Conservation (phyloP, 805 yeast genomes). For the Starmerella asiatica region DNA sequence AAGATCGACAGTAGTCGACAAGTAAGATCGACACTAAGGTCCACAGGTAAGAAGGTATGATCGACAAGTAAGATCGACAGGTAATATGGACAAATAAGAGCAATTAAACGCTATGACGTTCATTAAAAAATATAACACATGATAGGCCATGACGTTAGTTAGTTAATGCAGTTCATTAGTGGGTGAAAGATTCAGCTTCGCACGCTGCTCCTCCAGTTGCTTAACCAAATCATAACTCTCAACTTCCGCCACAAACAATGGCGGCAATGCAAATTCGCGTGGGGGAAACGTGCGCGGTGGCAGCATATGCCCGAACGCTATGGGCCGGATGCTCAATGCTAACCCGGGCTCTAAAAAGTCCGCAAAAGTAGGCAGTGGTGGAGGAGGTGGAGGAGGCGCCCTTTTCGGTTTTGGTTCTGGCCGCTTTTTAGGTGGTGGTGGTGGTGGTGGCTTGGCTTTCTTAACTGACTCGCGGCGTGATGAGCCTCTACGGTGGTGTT, state of each 20-base stretch:
- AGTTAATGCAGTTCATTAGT: too few species aligned
- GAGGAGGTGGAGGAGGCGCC: conserved; percentile 1
- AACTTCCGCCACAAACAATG: conserved; percentile 7
- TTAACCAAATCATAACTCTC: conserved; percentile 11
- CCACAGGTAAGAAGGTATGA: too few species aligned
- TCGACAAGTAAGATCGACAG: too few species aligned
- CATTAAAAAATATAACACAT: too few species aligned
- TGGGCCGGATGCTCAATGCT: conserved; percentile 11
- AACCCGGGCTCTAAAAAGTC: conserved; percentile 1
- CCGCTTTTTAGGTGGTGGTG: neutral
- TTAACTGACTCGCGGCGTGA: conserved; percentile 6
- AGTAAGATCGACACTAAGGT: too few species aligned
- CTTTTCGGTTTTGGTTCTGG: conserved; percentile 2
- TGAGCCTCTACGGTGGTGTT: conserved; percentile 2
- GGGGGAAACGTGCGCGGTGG: conserved; percentile 16
- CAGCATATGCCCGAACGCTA: conserved; percentile 16
- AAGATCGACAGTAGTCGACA: too few species aligned
- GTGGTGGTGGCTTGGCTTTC: neutral
- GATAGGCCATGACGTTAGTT: too few species aligned
- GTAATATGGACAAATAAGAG: too few species aligned
- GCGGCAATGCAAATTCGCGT: conserved; percentile 14
- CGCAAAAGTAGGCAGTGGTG: conserved; percentile 2
- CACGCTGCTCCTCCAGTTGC: neutral
- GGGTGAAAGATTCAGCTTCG: too few species aligned
- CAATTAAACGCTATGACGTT: too few species aligned